Evolutionary conservation across 73 alveolate genomes (phyloP).

Genomic region (Urostyla sp.): DNA sequence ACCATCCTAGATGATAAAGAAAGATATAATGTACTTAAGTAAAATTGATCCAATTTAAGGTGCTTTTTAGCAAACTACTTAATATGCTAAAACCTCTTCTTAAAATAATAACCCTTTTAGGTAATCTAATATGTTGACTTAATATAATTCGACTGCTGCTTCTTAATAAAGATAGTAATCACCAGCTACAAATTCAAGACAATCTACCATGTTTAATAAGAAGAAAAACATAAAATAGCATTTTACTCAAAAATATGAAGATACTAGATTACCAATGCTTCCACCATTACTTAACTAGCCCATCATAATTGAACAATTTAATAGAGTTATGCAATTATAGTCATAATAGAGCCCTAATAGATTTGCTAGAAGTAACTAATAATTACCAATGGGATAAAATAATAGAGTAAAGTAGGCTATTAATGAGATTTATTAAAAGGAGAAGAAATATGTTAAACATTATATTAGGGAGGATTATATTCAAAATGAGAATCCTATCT

Average conservation of each 20-base stretch:
- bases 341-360: not conserved
- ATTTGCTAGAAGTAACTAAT: not conserved
- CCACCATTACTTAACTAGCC: constrained; percentile 26
- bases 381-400: constrained; percentile 32
- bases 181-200: constrained; percentile 12
- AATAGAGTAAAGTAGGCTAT: constrained; percentile 50
- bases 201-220: not conserved
- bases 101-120: not conserved
- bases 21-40: constrained; percentile 8
- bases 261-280: constrained; percentile 24
- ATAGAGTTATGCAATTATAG: not conserved
- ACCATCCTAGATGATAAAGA: not conserved
- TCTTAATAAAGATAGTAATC: constrained; percentile 1
- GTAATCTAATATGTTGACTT: not conserved
- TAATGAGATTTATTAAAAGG: constrained; percentile 54
- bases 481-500: constrained; percentile 26
- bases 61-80: not conserved
- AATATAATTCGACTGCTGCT: not conserved
- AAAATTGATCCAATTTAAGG: constrained; percentile 8
- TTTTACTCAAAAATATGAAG: constrained; percentile 20
- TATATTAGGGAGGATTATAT: constrained; percentile 53
- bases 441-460: constrained; percentile 47
- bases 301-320: constrained; percentile 6
- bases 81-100: not conserved
- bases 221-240: not conserved